A percentile compares a stretch with the other conserved stretches of the same genome.
phyloP scores from a whole-genome alignment of 2,329 filamentous ascomycete species.

The Cytospora piceicola region DNA sequence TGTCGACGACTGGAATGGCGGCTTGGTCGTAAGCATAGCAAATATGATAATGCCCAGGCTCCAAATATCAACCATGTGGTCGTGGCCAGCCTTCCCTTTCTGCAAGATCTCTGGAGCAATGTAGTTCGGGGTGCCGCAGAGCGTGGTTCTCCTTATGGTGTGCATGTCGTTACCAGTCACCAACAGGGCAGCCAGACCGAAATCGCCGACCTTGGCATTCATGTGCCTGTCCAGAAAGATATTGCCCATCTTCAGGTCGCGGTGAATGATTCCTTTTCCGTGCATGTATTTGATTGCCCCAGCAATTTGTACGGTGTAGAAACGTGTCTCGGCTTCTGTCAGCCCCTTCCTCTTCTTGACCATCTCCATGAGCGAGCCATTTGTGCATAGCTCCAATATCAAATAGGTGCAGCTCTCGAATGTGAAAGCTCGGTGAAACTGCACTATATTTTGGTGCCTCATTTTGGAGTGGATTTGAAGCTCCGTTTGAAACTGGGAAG shows the following conservation, averaged over 20 bases:
- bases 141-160: constrained; percentile 81
- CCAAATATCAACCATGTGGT: constrained; percentile 98
- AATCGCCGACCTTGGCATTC: constrained; percentile 98
- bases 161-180: constrained; percentile 90
- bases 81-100: constrained; percentile 91
- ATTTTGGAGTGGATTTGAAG: constrained; percentile 99
- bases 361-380: constrained; percentile 97
- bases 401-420: constrained; percentile 90
- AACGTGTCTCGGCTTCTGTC: constrained; percentile 90
- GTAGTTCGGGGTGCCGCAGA: constrained; percentile 97
- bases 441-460: constrained; percentile 92
- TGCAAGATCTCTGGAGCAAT: constrained; percentile 96
- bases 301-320: constrained; percentile 92
- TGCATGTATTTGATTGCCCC: constrained; percentile 99
- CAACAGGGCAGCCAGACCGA: constrained; percentile 88
- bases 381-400: constrained; percentile 90
- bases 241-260: constrained; percentile 97
- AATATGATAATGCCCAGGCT: constrained; percentile 97
- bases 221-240: constrained; percentile 92
- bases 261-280: constrained; percentile 91
- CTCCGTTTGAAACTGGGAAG: constrained; percentile 70
- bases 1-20: constrained; percentile 91
- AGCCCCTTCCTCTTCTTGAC: constrained; percentile 89
- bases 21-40: constrained; percentile 94
- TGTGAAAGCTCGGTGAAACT: constrained; percentile 92